Percentiles rank a stretch among this genome's conserved stretches.
These are phyloP conservation scores for Dianthus caryophyllus DNA, from an alignment of 148 eudicot species.

Conservation along the genomic window DNA sequence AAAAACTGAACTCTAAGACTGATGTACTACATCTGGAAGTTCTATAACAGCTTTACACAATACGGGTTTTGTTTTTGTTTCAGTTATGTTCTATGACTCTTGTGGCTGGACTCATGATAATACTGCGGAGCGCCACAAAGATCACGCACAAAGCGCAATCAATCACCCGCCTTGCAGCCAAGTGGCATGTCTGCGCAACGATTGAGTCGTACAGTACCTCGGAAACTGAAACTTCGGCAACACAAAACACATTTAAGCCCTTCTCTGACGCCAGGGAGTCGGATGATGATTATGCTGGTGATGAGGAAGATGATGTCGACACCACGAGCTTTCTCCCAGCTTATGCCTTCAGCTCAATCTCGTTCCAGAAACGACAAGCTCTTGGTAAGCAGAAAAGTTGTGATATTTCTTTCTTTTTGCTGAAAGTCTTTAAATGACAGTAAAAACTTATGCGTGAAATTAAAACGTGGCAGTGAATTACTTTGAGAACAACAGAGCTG, in stretches of 20 bases:
- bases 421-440: background rate
- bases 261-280: conserved; percentile 27
- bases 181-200: conserved; percentile 94
- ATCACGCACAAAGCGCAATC: conserved; percentile 94
- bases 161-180: conserved; percentile 76
- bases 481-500: conserved; percentile 83
- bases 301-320: conserved; percentile 81
- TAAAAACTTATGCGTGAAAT: background rate
- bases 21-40: no score
- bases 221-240: conserved; percentile 57
- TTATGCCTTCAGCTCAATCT: conserved; percentile 64
- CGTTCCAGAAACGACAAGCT: conserved; percentile 93
- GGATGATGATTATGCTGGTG: conserved; percentile 60
- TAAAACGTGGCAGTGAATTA: conserved; percentile 51
- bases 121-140: conserved; percentile 77
- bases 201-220: conserved; percentile 52
- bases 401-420: background rate
- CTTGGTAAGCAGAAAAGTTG: conserved; percentile 43
- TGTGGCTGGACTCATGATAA: conserved; percentile 66
- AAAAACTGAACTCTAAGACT: no score
- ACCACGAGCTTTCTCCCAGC: conserved; percentile 60
- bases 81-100: conserved; percentile 82
- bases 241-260: conserved; percentile 17
- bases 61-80: background rate
- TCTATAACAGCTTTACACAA: background rate